Evolutionary conservation across 2,329 filamentous ascomycete species (phyloP).

Genomic region (Blumeria hordei): DNA sequence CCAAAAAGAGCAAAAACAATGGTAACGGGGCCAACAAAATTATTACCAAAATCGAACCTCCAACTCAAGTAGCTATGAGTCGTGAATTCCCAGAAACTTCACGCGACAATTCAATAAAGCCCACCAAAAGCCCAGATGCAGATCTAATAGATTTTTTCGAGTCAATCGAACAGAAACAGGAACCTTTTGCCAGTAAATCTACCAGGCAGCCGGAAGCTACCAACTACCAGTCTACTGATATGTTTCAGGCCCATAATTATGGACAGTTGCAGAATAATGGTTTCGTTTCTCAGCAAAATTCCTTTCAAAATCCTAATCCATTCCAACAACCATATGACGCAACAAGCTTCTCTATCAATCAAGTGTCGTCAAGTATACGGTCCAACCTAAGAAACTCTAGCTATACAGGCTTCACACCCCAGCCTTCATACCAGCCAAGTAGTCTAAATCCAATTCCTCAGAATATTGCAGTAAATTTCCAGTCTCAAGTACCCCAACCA

Average conservation of each 20-base stretch:
- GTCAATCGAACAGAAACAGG: constrained; percentile 75
- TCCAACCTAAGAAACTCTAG: constrained; percentile 47
- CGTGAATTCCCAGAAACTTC: constrained; percentile 12
- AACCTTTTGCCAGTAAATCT: constrained; percentile 31
- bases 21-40: constrained; percentile 16
- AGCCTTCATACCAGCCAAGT: constrained; percentile 32
- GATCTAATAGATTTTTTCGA: constrained; percentile 90
- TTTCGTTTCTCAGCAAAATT: constrained; percentile 19
- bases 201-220: constrained; percentile 13
- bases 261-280: constrained; percentile 20
- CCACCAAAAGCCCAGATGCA: constrained; percentile 38
- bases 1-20: constrained; percentile 22
- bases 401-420: constrained; percentile 58
- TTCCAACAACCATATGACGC: constrained; percentile 9
- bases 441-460: constrained; percentile 32
- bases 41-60: constrained; percentile 15
- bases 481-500: constrained; percentile 17
- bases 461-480: constrained; percentile 26
- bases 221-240: constrained; percentile 12
- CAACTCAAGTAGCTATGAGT: constrained; percentile 4
- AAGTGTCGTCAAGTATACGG: constrained; percentile 19
- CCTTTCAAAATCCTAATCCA: constrained; percentile 16
- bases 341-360: background rate
- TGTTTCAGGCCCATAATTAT: constrained; percentile 16
- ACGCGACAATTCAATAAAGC: constrained; percentile 15